Conservation (phyloP, 75 land plant genomes). For the Pinus albicaulis region DNA sequence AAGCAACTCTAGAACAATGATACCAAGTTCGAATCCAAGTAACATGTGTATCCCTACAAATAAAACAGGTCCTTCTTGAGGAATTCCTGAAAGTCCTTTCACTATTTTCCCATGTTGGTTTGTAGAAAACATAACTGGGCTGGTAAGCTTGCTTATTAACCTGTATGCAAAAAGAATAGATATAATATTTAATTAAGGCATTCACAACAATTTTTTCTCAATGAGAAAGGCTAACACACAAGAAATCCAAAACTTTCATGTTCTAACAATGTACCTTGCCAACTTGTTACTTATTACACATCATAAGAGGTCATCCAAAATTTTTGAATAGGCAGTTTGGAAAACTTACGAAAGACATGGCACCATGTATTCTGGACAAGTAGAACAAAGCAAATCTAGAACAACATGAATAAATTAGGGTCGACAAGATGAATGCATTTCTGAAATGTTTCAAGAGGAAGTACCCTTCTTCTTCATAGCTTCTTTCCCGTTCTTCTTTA, state of each 20-base stretch:
- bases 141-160: constrained; percentile 19
- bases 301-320: neutral
- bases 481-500: constrained; percentile 24
- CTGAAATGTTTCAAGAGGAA: neutral
- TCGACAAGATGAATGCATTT: neutral
- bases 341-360: neutral
- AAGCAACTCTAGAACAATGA: constrained; percentile 25
- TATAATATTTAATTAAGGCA: neutral
- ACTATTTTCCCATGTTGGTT: constrained; percentile 33
- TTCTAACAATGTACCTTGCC: neutral
- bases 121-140: constrained; percentile 66
- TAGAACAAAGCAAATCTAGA: neutral
- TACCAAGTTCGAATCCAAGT: constrained; percentile 42
- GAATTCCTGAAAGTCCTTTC: constrained; percentile 48
- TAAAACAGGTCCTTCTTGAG: constrained; percentile 45
- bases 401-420: neutral
- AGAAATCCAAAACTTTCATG: neutral
- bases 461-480: constrained; percentile 25
- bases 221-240: neutral
- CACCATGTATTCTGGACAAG: neutral
- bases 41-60: constrained; percentile 70
- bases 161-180: constrained; percentile 12
- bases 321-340: too few relatives aligned
- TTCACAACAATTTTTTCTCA: neutral
- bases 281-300: neutral